Evolutionary conservation across 805 yeast species (phyloP).

Genomic region (Wickerhamiella qilinensis): DNA sequence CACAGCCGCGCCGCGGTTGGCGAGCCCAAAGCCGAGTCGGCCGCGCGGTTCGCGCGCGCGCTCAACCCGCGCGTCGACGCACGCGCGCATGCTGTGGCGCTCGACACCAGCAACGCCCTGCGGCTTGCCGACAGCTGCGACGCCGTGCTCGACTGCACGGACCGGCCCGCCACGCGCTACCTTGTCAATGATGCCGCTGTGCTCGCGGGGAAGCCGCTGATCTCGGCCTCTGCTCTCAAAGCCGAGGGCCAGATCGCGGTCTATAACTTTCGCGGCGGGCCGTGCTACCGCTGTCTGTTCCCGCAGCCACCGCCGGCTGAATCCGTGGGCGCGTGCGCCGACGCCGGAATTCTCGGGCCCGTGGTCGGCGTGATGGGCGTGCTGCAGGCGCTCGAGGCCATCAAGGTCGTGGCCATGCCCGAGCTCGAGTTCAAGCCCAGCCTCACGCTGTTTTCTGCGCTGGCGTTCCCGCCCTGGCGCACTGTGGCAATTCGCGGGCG

Average conservation of each 20-base stretch:
- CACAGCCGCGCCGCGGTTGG: slow-evolving; percentile 60
- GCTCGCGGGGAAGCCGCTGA: slow-evolving; percentile 46
- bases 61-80: slow-evolving; percentile 58
- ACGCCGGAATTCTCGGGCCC: slow-evolving; percentile 90
- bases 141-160: slow-evolving; percentile 81
- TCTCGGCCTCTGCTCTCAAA: slow-evolving; percentile 83
- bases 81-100: slow-evolving; percentile 24
- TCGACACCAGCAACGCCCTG: slow-evolving; percentile 40
- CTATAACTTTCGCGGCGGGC: slow-evolving; percentile 57
- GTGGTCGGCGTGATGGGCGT: slow-evolving; percentile 88
- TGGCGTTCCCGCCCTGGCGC: slow-evolving; percentile 38
- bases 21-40: slow-evolving; percentile 62
- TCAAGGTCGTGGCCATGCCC: slow-evolving; percentile 49
- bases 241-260: slow-evolving; percentile 83
- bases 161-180: slow-evolving; percentile 76
- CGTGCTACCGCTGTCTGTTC: slow-evolving; percentile 88
- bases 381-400: slow-evolving; percentile 75
- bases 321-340: slow-evolving; percentile 70
- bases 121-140: slow-evolving; percentile 51
- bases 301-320: slow-evolving; percentile 83
- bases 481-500: slow-evolving; percentile 66
- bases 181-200: slow-evolving; percentile 76
- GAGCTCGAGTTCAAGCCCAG: slow-evolving; percentile 55
- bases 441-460: slow-evolving; percentile 37
- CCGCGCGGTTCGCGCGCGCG: slow-evolving; percentile 33